Percentiles rank a stretch among this genome's conserved stretches.
These are phyloP conservation scores for Hevea brasiliensis DNA, from an alignment of 345 rosid species.

Conservation along the genomic window DNA sequence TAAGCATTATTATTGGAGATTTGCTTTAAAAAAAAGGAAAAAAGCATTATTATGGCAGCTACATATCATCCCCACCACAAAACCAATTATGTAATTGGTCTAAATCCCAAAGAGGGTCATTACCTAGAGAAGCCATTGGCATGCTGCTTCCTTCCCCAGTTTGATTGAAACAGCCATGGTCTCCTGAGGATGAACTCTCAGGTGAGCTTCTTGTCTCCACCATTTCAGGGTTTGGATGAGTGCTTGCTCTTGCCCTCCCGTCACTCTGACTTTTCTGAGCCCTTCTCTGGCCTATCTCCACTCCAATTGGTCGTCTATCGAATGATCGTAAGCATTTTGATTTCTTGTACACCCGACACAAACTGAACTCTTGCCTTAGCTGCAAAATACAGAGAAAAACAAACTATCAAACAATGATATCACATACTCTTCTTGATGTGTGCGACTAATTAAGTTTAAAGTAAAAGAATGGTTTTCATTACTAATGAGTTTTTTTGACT, in stretches of 20 bases:
- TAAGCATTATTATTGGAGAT: no score
- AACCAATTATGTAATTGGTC: conserved; percentile 16
- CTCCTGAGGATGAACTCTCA: conserved; percentile 2
- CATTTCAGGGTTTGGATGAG: not conserved
- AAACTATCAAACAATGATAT: no score
- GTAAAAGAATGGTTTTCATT: no score
- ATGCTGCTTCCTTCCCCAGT: conserved; percentile 7
- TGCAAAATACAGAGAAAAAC: conserved; percentile 3
- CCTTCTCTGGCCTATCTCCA: not conserved
- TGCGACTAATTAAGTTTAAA: no score
- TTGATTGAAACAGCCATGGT: no score
- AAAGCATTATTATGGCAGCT: not conserved
- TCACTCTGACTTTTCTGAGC: not conserved
- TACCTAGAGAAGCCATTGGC: not conserved
- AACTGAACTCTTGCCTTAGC: conserved; percentile 39
- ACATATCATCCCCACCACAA: not conserved
- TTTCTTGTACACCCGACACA: conserved; percentile 48
- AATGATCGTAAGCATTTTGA: conserved; percentile 39
- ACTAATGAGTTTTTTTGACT: no score
- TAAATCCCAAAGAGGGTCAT: conserved; percentile 28
- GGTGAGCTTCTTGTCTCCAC: not conserved
- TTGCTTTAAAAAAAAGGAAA: no score
- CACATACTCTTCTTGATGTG: no score
- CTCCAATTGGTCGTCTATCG: conserved; percentile 20
- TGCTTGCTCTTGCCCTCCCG: not conserved